Percentiles rank a stretch among this genome's conserved stretches.
Evolutionary conservation across 1,284 basidiomycete species (phyloP).

Genomic region (Fomes fomentarius): DNA sequence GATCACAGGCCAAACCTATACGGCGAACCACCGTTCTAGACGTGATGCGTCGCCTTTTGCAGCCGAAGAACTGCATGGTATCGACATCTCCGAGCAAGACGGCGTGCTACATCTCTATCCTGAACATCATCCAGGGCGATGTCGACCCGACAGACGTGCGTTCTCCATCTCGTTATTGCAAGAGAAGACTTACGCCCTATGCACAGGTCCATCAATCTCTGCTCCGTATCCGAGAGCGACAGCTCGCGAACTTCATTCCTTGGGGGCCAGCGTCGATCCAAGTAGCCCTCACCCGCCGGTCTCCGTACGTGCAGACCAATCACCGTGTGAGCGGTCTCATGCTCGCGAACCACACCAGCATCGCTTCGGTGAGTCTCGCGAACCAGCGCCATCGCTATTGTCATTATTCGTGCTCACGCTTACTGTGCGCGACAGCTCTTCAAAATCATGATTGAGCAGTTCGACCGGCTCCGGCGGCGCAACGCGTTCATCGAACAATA

Average conservation of each 20-base stretch:
- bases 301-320: conserved; percentile 86
- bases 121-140: conserved; percentile 99
- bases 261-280: conserved; percentile 99
- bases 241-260: conserved; percentile 97
- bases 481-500: conserved; percentile 98
- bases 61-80: conserved; percentile 99
- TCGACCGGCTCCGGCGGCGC: conserved; percentile 84
- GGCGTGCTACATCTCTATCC: conserved; percentile 95
- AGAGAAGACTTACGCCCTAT: background rate
- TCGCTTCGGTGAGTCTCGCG: conserved; percentile 84
- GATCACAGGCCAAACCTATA: conserved; percentile 51
- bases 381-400: too few species aligned
- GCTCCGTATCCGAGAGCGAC: conserved; percentile 93
- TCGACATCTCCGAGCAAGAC: conserved; percentile 92
- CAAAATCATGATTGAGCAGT: conserved; percentile 96
- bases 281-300: conserved; percentile 92
- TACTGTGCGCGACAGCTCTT: conserved; percentile 65
- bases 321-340: conserved; percentile 97
- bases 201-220: conserved; percentile 94
- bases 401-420: background rate
- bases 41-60: conserved; percentile 96
- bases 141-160: conserved; percentile 96
- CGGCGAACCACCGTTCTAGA: conserved; percentile 95
- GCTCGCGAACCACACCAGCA: conserved; percentile 98
- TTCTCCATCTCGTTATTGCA: conserved; percentile 3